phyloP scores from a whole-genome alignment of 345 rosid genomes.

The Hirschfeldia incana region DNA sequence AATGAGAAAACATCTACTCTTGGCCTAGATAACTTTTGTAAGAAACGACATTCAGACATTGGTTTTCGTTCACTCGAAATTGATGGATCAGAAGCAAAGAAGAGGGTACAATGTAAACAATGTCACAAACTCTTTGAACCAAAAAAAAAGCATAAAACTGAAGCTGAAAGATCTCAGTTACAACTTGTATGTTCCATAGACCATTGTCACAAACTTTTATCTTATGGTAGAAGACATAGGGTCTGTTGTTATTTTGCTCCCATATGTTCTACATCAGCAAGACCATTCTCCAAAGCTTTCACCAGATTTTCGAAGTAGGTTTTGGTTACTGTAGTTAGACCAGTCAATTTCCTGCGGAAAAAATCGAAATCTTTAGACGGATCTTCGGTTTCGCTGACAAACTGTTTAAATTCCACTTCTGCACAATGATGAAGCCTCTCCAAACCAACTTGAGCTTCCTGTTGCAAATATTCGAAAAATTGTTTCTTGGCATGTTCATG shows the following conservation, averaged over 20 bases:
- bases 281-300: conserved; percentile 73
- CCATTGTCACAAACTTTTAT: background rate
- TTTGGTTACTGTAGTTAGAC: conserved; percentile 63
- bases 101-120: background rate
- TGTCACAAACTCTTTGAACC: background rate
- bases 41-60: background rate
- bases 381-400: background rate
- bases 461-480: conserved; percentile 80
- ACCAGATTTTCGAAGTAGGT: conserved; percentile 80
- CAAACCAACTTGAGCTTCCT: conserved; percentile 29
- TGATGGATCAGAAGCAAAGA: background rate
- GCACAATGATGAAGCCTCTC: conserved; percentile 39
- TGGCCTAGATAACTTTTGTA: background rate
- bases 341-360: conserved; percentile 56
- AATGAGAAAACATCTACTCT: background rate
- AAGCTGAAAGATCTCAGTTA: background rate
- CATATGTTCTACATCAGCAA: conserved; percentile 49
- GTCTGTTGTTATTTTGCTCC: background rate
- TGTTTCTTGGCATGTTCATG: conserved; percentile 42
- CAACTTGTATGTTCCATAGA: background rate
- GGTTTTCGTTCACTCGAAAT: background rate
- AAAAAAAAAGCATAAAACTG: background rate
- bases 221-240: background rate
- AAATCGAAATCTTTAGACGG: conserved; percentile 48
- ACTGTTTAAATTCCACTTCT: conserved; percentile 20